These are phyloP conservation scores for Saccharomycopsis capsularis DNA, from an alignment of 805 yeast genomes.

Conservation along the genomic window DNA sequence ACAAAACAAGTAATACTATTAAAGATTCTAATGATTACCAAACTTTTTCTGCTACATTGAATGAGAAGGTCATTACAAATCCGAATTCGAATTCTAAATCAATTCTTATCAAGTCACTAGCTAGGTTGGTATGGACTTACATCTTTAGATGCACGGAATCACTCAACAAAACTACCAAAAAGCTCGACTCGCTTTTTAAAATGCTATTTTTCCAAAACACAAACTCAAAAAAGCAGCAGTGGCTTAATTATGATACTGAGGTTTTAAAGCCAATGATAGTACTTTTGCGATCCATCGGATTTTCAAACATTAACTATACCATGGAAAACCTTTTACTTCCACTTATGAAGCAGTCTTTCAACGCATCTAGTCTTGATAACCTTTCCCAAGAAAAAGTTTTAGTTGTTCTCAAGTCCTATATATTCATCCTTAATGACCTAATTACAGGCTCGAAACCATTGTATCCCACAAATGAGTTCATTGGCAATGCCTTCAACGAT, in stretches of 20 bases:
- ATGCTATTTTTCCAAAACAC: slow-evolving; percentile 43
- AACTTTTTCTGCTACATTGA: slow-evolving; percentile 5
- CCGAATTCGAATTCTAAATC: slow-evolving; percentile 34
- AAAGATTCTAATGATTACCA: slow-evolving; percentile 15
- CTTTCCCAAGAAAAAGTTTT: slow-evolving; percentile 64
- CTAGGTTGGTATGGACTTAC: slow-evolving; percentile 86
- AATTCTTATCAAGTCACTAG: slow-evolving; percentile 53
- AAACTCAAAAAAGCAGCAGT: slow-evolving; percentile 49
- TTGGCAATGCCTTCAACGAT: slow-evolving; percentile 19
- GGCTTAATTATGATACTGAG: slow-evolving; percentile 62
- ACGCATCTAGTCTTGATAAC: slow-evolving; percentile 47
- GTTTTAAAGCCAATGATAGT: slow-evolving; percentile 64
- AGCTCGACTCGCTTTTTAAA: slow-evolving; percentile 58
- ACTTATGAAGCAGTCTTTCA: slow-evolving; percentile 54
- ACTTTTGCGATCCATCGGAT: slow-evolving; percentile 71
- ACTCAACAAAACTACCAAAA: slow-evolving; percentile 76
- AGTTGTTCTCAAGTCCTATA: slow-evolving; percentile 63
- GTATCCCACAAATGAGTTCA: slow-evolving; percentile 58
- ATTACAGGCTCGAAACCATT: slow-evolving; percentile 53
- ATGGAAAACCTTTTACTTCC: slow-evolving; percentile 74
- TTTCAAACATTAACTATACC: slow-evolving; percentile 67
- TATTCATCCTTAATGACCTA: slow-evolving; percentile 60
- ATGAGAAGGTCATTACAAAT: slow-evolving; percentile 3
- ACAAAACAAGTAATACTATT: slow-evolving; percentile 7
- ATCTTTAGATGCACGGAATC: slow-evolving; percentile 83